Evolutionary conservation across 164 flowering plant genomes (phyloP).

Genomic region (Euptelea pleiosperma): DNA sequence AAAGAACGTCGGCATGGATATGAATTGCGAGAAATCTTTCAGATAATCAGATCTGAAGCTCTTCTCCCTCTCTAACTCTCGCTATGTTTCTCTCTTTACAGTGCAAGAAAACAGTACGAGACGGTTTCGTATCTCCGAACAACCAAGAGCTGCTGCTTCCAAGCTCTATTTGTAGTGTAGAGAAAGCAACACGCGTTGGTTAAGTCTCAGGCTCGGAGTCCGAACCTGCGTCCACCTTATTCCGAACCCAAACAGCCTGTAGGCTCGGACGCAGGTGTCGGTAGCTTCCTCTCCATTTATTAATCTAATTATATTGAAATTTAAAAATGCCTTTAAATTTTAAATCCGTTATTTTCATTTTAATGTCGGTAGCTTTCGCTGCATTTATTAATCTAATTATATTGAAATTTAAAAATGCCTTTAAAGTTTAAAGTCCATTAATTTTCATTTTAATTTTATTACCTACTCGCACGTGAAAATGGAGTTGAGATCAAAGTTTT

Average conservation of each 20-base stretch:
- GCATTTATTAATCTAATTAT: too few relatives aligned
- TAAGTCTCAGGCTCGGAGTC: constrained; percentile 1
- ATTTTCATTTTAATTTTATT: too few relatives aligned
- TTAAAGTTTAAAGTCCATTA: too few relatives aligned
- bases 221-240: background rate
- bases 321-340: too few relatives aligned
- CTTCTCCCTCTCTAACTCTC: constrained; percentile 1
- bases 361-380: too few relatives aligned
- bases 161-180: too few relatives aligned
- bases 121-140: constrained; percentile 2
- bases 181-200: constrained; percentile 2
- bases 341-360: too few relatives aligned
- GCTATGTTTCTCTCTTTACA: constrained; percentile 5
- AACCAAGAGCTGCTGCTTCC: background rate
- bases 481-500: too few relatives aligned
- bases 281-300: constrained; percentile 8
- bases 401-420: too few relatives aligned
- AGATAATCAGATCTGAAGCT: constrained; percentile 4
- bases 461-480: too few relatives aligned
- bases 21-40: constrained; percentile 1
- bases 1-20: background rate
- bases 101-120: background rate
- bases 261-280: constrained; percentile 25
- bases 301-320: too few relatives aligned
- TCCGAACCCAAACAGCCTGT: background rate